Base-by-base conservation (phyloP, 139 green algal species). In the Chlamydomonas applanata region DNA sequence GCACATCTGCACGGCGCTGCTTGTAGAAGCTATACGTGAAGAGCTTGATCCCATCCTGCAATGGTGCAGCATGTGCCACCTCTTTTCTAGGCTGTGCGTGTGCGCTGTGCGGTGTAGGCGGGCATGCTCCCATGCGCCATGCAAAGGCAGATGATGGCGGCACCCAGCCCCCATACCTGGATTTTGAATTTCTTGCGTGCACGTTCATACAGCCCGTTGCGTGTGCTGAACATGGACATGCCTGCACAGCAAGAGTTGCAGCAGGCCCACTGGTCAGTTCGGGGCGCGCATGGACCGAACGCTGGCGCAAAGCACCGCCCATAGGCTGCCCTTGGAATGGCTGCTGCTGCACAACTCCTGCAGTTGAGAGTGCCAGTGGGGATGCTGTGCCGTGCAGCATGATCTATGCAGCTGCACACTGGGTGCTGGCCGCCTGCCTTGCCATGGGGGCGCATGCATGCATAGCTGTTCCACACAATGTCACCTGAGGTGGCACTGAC, bases 161-260 rank as follows among this genome's bases (percentile, higher is more conserved):
- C n/a, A n/a, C n/a, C n/a, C n/a, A n/a, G n/a, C n/a, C n/a, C n/a
- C n/a, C n/a, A n/a, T n/a, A n/a, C 65, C 65, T 64, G 24, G 3
- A 97, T 83, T 30, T 89, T 86, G 73, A 94, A 96, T 34, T 77
- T 74, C 74, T 90, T 88, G 19, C 84, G 69, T 1, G 93, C 93
- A 2, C 86, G 76, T 74, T 97, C 93, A 61, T 97, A 97, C 46
- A 97, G 74, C 3, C 93, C 93, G 24, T 91, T 90, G 20, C 82
- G 85, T 0, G 90, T 95, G 72, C 71, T 91, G 81, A 97, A 97
- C 32, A 93, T 97, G 2, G 89, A 95, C 90, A 97, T 96, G 67
- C 93, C 93, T 93, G 85, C 30, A 13, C 16, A 20, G 30, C 16
- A 70, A 32, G 1, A 35, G 69, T 44, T 1, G 65, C 17, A 69